Conservation (phyloP, 345 rosid species). For the Gossypium longicalyx region DNA sequence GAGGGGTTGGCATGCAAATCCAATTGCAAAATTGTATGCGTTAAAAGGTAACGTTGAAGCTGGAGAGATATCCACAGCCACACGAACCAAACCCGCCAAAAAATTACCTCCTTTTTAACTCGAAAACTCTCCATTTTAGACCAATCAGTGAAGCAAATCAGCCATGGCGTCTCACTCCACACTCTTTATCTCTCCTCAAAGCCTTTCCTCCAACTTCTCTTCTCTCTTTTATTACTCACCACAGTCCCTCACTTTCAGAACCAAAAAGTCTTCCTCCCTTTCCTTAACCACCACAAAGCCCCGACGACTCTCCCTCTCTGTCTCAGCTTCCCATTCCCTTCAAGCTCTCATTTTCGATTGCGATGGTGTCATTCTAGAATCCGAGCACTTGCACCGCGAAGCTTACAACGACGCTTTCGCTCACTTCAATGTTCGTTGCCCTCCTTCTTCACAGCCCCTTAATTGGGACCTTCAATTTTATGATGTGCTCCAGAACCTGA, state of each 20-base stretch:
- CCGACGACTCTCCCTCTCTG: slow-evolving; percentile 19
- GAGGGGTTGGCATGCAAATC: too few species aligned
- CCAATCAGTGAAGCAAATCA: not conserved
- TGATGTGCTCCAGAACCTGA: slow-evolving; percentile 72
- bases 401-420: slow-evolving; percentile 93
- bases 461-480: slow-evolving; percentile 72
- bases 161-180: slow-evolving; percentile 5
- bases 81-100: slow-evolving; percentile 20
- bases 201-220: slow-evolving; percentile 22
- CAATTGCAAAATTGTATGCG: too few species aligned
- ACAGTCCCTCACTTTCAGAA: slow-evolving; percentile 23
- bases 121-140: not conserved
- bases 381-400: slow-evolving; percentile 88
- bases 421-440: slow-evolving; percentile 68
- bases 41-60: not conserved
- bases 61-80: slow-evolving; percentile 7
- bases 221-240: slow-evolving; percentile 15
- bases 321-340: slow-evolving; percentile 47
- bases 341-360: slow-evolving; percentile 86
- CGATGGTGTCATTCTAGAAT: slow-evolving; percentile 89
- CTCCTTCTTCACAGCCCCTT: slow-evolving; percentile 50
- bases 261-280: slow-evolving; percentile 5
- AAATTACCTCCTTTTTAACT: not conserved
- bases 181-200: slow-evolving; percentile 17
- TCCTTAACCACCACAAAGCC: slow-evolving; percentile 3